These are phyloP conservation scores for Xerocomus nothofagi DNA, from an alignment of 1,284 basidiomycete species.

Conservation along the genomic window DNA sequence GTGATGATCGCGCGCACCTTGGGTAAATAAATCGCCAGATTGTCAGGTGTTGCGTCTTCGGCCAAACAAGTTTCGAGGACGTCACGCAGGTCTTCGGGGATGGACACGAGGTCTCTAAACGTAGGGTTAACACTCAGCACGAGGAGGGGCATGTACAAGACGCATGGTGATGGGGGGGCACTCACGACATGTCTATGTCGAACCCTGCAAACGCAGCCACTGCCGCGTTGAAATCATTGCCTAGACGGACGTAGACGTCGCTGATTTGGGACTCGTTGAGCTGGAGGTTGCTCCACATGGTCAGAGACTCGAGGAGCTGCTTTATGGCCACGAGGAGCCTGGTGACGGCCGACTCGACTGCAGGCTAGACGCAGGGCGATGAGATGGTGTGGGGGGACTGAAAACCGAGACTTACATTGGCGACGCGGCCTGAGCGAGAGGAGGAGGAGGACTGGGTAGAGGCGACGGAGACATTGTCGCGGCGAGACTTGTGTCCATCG, in stretches of 20 bases:
- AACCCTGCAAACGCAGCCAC: slow-evolving; percentile 86
- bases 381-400: background rate
- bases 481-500: slow-evolving; percentile 42
- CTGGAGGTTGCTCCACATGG: slow-evolving; percentile 80
- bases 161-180: slow-evolving; percentile 23
- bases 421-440: slow-evolving; percentile 28
- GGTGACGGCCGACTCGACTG: slow-evolving; percentile 91
- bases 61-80: slow-evolving; percentile 90
- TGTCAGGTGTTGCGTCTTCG: slow-evolving; percentile 85
- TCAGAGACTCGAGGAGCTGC: slow-evolving; percentile 88
- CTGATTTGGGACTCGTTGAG: slow-evolving; percentile 86
- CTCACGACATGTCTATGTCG: slow-evolving; percentile 90
- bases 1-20: slow-evolving; percentile 93
- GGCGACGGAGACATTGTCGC: slow-evolving; percentile 46
- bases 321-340: slow-evolving; percentile 94
- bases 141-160: slow-evolving; percentile 13
- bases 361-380: slow-evolving; percentile 46
- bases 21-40: slow-evolving; percentile 89
- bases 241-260: slow-evolving; percentile 94
- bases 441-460: slow-evolving; percentile 38
- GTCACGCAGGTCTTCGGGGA: slow-evolving; percentile 86
- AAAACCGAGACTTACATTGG: slow-evolving; percentile 27
- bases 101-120: slow-evolving; percentile 78
- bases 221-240: slow-evolving; percentile 96
- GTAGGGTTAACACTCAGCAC: slow-evolving; percentile 16